A percentile compares a stretch with the other conserved stretches of the same genome.
Conservation (phyloP, 306 rosid species). For the Sesbania bispinosa region DNA sequence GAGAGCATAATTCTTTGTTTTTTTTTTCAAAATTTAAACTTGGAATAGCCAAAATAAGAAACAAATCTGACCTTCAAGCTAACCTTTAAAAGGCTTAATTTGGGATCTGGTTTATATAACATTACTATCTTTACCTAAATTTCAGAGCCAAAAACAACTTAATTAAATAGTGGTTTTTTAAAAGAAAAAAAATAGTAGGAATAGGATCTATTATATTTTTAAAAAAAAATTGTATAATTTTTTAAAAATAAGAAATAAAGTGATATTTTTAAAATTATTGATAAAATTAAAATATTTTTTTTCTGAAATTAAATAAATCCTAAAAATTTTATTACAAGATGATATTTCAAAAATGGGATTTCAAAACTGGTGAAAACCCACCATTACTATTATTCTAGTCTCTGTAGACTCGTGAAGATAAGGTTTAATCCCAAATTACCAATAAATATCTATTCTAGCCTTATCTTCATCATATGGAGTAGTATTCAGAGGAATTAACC, state of each 20-base stretch:
- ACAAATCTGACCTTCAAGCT: neutral
- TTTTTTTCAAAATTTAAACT: neutral
- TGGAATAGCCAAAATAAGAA: neutral
- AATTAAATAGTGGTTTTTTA: neutral
- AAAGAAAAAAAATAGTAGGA: neutral
- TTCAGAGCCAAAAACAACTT: conserved; percentile 16
- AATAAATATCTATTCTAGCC: neutral
- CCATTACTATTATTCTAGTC: neutral
- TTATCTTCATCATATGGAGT: conserved; percentile 2
- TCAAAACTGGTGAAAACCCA: neutral
- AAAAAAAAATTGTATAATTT: neutral
- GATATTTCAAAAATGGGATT: neutral
- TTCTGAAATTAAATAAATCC: neutral
- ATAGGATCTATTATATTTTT: neutral
- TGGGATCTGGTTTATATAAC: neutral
- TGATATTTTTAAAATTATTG: neutral
- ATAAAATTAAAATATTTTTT: neutral
- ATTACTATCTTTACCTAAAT: neutral
- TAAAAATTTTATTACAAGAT: neutral
- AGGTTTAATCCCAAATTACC: neutral
- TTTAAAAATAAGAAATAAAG: too few relatives aligned
- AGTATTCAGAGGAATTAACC: too few relatives aligned
- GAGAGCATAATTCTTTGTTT: neutral
- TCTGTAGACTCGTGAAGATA: conserved; percentile 28
- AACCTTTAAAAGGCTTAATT: neutral